A percentile compares a stretch with the other conserved stretches of the same genome.
These are phyloP conservation scores for Heterobasidion occidentale DNA, from an alignment of 1,284 basidiomycete genomes.

Conservation along the genomic window DNA sequence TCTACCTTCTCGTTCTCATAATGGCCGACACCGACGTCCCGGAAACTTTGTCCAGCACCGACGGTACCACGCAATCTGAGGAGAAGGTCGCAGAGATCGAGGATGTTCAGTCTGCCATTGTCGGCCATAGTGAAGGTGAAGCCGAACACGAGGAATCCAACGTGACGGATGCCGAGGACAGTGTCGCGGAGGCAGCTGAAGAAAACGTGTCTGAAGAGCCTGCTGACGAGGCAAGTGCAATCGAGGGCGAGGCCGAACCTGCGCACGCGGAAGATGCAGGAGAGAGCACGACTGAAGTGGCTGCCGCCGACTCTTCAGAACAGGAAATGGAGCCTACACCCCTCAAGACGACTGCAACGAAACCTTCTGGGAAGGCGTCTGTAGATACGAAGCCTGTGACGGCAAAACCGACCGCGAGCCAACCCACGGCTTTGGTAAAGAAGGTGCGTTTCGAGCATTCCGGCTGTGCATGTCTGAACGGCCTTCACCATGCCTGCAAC, in stretches of 20 bases:
- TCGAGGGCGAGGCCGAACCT: constrained; percentile 7
- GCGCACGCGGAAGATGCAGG: constrained; percentile 6
- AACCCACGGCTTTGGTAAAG: constrained; percentile 47
- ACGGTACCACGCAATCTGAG: constrained; percentile 7
- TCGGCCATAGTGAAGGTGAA: constrained; percentile 20
- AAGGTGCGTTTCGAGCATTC: constrained; percentile 38
- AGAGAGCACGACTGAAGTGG: not conserved
- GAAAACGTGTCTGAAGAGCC: constrained; percentile 1
- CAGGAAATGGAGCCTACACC: not conserved
- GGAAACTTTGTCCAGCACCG: constrained; percentile 18
- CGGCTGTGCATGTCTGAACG: constrained; percentile 9
- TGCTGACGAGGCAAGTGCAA: constrained; percentile 9
- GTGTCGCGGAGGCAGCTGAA: constrained; percentile 1
- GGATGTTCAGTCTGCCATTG: not conserved
- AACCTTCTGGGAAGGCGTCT: constrained; percentile 14
- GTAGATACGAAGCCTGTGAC: constrained; percentile 28
- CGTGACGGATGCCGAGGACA: constrained; percentile 23
- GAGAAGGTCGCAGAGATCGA: constrained; percentile 7
- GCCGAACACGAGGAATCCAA: constrained; percentile 45
- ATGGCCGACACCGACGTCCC: constrained; percentile 41
- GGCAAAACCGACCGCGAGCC: constrained; percentile 29
- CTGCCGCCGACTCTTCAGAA: not conserved
- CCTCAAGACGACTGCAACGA: not conserved
- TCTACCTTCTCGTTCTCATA: constrained; percentile 19
- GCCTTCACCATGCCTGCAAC: constrained; percentile 14